Evolutionary conservation across 1,139 yeast genomes (phyloP), one percentile per base, ranked within the genome.

Genomic region (Lodderomyces parapsilosis): DNA sequence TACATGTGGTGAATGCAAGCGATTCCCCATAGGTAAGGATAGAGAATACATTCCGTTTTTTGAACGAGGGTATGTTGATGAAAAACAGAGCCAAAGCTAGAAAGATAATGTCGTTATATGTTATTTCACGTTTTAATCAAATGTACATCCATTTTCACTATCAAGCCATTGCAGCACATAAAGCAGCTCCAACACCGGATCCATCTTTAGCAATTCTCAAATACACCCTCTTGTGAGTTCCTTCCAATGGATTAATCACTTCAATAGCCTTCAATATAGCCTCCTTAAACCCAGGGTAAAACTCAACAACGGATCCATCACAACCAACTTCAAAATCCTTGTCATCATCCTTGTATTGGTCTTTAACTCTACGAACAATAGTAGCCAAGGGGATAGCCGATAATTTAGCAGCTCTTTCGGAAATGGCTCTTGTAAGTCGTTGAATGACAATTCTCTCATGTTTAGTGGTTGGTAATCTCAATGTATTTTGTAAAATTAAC

Each of bases 151-250:
- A 24, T 8, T 7, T 4, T 8, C 31, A 4, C 15, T 4, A 4
- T 11, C 15, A 36, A 6, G 46, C 42, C 22, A 43, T 43, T 28
- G 41, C 36, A 6, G 97, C 97, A 66, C 96, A 87, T 48, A 91
- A 74, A 1, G 97, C 97, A 41, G 97, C 97, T 52, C 98, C 98
- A 36, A 90, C 96, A 48, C 96, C 96, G 47, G 94, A 83, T 39
- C 98, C 98, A 59, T 91, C 98, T 61, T 88, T 86, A 34, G 96
- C 94, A 53, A 90, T 83, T 50, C 81, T 83, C 51, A 91, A 69
- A 51, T 80, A 82, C 39, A 89, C 71, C 54, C 86, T 80, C 62
- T 86, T 82, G 52, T 77, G 78, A 50, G 83, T 83, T 34, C 86
- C 86, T 36, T 83, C 70, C 46, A 89, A 87, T 28, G 91, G 78